A percentile compares a stretch with the other conserved stretches of the same genome.
phyloP scores from a whole-genome alignment of 2,329 filamentous ascomycete species.

The Hymenoscyphus albidus region DNA sequence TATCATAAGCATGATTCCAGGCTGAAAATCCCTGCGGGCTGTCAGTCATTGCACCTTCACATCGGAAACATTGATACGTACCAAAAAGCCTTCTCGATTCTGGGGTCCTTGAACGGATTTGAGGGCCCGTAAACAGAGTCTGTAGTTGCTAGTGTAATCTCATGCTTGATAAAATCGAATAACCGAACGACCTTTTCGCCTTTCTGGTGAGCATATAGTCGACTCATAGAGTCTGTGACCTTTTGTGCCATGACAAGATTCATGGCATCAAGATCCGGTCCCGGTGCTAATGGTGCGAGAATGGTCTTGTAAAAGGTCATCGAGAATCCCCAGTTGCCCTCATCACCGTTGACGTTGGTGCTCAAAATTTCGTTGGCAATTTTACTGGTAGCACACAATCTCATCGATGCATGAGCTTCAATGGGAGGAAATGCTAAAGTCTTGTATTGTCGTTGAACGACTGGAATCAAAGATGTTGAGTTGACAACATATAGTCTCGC shows the following conservation, averaged over 20 bases:
- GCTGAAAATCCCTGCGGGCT: conserved; percentile 1
- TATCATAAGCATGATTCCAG: conserved; percentile 8
- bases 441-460: conserved; percentile 39
- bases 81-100: conserved; percentile 37
- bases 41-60: neutral
- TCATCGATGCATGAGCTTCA: conserved; percentile 22
- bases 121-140: conserved; percentile 40
- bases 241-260: conserved; percentile 37
- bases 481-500: conserved; percentile 42
- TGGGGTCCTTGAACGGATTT: conserved; percentile 40
- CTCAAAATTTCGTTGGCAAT: conserved; percentile 33
- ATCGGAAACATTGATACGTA: conserved; percentile 21
- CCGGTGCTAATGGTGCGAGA: conserved; percentile 33
- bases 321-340: conserved; percentile 28
- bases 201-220: conserved; percentile 6
- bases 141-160: conserved; percentile 37
- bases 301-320: conserved; percentile 38
- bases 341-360: conserved; percentile 37
- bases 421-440: conserved; percentile 39
- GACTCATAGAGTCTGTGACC: conserved; percentile 23
- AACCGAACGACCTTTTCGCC: conserved; percentile 30
- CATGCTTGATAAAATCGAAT: conserved; percentile 23
- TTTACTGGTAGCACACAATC: conserved; percentile 23
- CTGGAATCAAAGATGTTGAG: conserved; percentile 36
- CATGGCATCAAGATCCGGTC: conserved; percentile 35